Evolutionary conservation across 257 asterid genomes (phyloP).

Genomic region (Verbascum thapsus): DNA sequence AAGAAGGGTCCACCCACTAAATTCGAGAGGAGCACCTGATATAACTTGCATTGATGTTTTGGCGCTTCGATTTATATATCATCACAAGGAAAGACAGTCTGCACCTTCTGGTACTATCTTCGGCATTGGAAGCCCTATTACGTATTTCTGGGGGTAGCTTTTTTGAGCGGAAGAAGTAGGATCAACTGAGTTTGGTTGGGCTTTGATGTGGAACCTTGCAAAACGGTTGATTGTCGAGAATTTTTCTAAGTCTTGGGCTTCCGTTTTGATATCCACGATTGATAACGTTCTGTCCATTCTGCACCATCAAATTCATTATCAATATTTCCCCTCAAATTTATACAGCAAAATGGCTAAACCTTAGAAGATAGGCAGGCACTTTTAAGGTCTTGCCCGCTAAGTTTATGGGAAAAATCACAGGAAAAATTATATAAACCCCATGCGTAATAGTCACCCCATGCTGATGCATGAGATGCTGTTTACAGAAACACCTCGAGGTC

Average conservation of each 20-base stretch:
- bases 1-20: slow-evolving; percentile 21
- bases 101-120: slow-evolving; percentile 51
- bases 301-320: slow-evolving; percentile 40
- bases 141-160: slow-evolving; percentile 54
- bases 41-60: slow-evolving; percentile 26
- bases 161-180: slow-evolving; percentile 39
- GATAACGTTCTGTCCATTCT: slow-evolving; percentile 65
- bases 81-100: slow-evolving; percentile 65
- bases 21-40: slow-evolving; percentile 34
- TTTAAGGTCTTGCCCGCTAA: too few relatives aligned
- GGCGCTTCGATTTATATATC: slow-evolving; percentile 23
- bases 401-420: too few relatives aligned
- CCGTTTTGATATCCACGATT: slow-evolving; percentile 53
- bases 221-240: slow-evolving; percentile 66
- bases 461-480: too few relatives aligned
- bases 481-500: too few relatives aligned
- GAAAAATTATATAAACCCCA: too few relatives aligned
- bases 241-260: slow-evolving; percentile 62
- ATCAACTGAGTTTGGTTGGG: slow-evolving; percentile 38
- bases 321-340: slow-evolving; percentile 1
- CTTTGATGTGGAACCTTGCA: slow-evolving; percentile 68
- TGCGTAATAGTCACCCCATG: too few relatives aligned
- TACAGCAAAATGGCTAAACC: too few relatives aligned
- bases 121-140: slow-evolving; percentile 66
- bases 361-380: too few relatives aligned